Evolutionary conservation across 371 early-diverging fungal species (phyloP).

Genomic region (Rhizopus delemar): DNA sequence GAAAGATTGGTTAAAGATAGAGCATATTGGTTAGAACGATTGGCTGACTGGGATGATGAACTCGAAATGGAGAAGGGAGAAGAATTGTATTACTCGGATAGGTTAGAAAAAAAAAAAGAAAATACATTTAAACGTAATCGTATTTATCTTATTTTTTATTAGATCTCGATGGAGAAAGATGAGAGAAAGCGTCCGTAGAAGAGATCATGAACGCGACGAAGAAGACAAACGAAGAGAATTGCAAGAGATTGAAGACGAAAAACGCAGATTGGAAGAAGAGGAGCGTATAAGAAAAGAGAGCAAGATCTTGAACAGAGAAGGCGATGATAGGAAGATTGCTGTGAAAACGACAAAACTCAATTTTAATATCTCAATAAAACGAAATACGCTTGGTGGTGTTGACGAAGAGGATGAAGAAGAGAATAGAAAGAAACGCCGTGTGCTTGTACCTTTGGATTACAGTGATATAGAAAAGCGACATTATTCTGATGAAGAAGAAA

Average conservation of each 20-base stretch:
- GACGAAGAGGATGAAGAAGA: conserved; percentile 63
- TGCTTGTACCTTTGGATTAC: conserved; percentile 63
- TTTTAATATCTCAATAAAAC: conserved; percentile 47
- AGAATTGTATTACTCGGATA: conserved; percentile 71
- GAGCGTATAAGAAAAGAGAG: conserved; percentile 30
- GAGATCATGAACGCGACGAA: conserved; percentile 73
- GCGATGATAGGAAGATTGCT: conserved; percentile 40
- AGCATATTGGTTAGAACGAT: conserved; percentile 52
- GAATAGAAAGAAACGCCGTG: conserved; percentile 56
- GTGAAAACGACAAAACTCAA: conserved; percentile 52
- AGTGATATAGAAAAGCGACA: conserved; percentile 35
- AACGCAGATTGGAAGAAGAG: conserved; percentile 36
- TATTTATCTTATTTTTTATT: neutral
- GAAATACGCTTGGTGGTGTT: conserved; percentile 49
- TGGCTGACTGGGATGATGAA: conserved; percentile 79
- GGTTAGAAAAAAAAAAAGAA: conserved; percentile 38
- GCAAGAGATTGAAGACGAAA: conserved; percentile 56
- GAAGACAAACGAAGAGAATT: conserved; percentile 64
- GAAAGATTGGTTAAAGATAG: conserved; percentile 47
- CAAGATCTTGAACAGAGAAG: conserved; percentile 31
- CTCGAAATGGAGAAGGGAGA: conserved; percentile 61
- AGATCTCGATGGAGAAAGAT: conserved; percentile 73
- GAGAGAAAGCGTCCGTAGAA: conserved; percentile 59
- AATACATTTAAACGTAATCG: neutral
- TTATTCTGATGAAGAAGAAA: conserved; percentile 25